Conservation (phyloP, 2,329 filamentous ascomycete genomes). For the Nemania abortiva region DNA sequence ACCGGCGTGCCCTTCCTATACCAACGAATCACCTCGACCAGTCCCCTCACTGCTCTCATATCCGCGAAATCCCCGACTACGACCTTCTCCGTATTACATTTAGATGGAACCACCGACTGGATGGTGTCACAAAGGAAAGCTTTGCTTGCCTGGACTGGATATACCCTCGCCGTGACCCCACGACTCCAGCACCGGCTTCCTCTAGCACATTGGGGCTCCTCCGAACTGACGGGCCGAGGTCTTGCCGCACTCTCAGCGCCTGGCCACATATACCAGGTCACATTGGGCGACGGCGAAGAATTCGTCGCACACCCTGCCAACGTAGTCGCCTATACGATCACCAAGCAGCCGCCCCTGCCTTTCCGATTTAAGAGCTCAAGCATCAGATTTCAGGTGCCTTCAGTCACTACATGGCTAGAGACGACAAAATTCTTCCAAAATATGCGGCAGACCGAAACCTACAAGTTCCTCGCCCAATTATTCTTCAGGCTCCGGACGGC, state of each 20-base stretch:
- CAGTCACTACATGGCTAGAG: constrained; percentile 72
- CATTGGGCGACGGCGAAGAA: constrained; percentile 83
- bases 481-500: constrained; percentile 80
- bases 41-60: constrained; percentile 88
- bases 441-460: constrained; percentile 78
- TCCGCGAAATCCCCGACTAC: constrained; percentile 88
- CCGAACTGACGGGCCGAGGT: constrained; percentile 87
- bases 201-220: constrained; percentile 91
- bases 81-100: constrained; percentile 86
- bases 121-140: constrained; percentile 89
- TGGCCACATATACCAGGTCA: constrained; percentile 90
- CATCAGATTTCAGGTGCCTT: constrained; percentile 83
- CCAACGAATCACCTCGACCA: constrained; percentile 88
- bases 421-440: constrained; percentile 78
- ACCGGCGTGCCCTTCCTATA: constrained; percentile 95
- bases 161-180: constrained; percentile 81
- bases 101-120: constrained; percentile 97
- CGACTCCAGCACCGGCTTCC: constrained; percentile 80
- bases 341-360: constrained; percentile 78
- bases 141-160: constrained; percentile 95
- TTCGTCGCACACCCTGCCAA: constrained; percentile 93
- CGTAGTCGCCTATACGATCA: constrained; percentile 89
- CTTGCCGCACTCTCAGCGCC: constrained; percentile 86
- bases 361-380: constrained; percentile 87
- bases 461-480: constrained; percentile 74